Evolutionary conservation across 768 basidiomycete species (phyloP), one percentile per base, ranked within the genome.

Genomic region (Mycena amicta): DNA sequence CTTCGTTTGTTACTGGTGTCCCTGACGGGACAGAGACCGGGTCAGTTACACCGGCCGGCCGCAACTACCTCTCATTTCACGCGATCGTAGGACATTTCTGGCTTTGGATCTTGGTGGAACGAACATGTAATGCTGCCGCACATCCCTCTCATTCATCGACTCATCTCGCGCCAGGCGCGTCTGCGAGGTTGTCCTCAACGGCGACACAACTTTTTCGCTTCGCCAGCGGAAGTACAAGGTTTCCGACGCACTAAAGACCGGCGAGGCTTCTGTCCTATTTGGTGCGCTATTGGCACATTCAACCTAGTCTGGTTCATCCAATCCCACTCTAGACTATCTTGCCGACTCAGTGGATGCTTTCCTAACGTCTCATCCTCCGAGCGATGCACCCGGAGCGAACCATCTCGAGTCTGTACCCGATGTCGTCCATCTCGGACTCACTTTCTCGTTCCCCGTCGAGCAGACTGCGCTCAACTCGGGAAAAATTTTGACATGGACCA

Each of bases 221-320:
- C 88, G 89, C 62, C 95, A 98, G 75, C 92, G 98, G 70, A 98
- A 98, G 72, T 99, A 95, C 79, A 93, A 89, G 71, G 94, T 99
- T 15, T 97, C 96, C 2, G 93, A 97, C 28, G 77, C 86, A 12
- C 82, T 98, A 55, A 99, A 99, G 77, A 88, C 92, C 1, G 97
- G 97, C 37, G 93, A 98, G 69, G 96, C 89, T 1, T 80, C 81
- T 1, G 83, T 83, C 2, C 78, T 99, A 50, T 98, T 99, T 68
- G 93, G 95, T 95, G 75, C 65, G 52, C 41, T n/a, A 31, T 59
- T 47, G 61, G 53, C 20, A 55, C 52, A 27, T 28, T 55, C 27
- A 56, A 47, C 50, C 22, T 39, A 5, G 16, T 43, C 40, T 31
- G 22, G 45, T 40, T 40, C 23, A 39, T 56, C 50, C 40, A 41